Evolutionary conservation across 2,329 filamentous ascomycete species (phyloP), one percentile per base, ranked within the genome.

Genomic region (Dactylellina haptotyla): DNA sequence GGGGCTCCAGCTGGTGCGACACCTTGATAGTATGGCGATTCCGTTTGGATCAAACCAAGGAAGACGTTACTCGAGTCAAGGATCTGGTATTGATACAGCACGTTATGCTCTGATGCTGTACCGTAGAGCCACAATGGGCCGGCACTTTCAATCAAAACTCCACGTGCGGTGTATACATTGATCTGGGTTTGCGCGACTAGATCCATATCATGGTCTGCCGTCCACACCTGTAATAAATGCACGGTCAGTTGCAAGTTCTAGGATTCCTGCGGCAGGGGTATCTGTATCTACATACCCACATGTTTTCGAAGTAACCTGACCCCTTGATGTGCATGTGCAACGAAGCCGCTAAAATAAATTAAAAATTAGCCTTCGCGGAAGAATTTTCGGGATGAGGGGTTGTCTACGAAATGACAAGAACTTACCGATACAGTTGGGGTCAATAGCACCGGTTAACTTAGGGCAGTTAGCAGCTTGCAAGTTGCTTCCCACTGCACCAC

Each of bases 31-130:
- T 85, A 85, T 2, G 84, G 83, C 6, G 84, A 85, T 76, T 85
- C 83, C 75, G 84, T 79, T 75, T 86, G 81, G 46, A 85, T 85
- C 48, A 83, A 77, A n/a, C 81, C 82, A 78, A 84, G 82, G 75
- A 83, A 85, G 75, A 86, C 77, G 76, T 85, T 83, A 61, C 81
- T 80, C 0, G 85, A 84, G 8, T 80, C 79, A 62, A 80, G 76
- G 76, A 86, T 79, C 62, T 85, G 81, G 79, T 86, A 87, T 76
- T 87, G 84, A 75, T 84, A 85, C 16, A 85, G 78, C 4, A 83
- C 81, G 4, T 79, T 80, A 79, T 87, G 85, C 78, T 87, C 85
- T 0, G 83, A 83, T 0, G 82, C 80, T 0, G 83, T 85, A 12
- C 84, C 84, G 59, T 81, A 82, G 1, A 83, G 65, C 81, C 81